A percentile compares a stretch with the other conserved stretches of the same genome.
Conservation (phyloP, 2,329 filamentous ascomycete genomes). For the Cytospora mali region DNA sequence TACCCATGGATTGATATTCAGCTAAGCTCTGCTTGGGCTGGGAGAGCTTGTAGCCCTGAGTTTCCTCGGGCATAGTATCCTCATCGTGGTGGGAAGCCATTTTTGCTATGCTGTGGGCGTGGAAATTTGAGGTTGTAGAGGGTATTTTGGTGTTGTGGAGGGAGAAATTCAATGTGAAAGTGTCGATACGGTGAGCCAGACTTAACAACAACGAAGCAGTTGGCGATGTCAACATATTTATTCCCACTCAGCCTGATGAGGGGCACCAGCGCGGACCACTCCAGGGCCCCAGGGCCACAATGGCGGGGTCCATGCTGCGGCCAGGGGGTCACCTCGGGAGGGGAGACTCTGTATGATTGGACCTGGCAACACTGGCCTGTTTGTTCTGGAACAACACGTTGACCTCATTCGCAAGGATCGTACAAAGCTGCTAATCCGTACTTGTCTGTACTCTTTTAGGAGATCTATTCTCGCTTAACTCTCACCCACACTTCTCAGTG, state of each 20-base stretch:
- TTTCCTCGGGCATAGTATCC: slow-evolving; percentile 83
- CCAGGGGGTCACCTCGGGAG: slow-evolving; percentile 5
- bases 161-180: background rate
- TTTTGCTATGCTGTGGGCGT: slow-evolving; percentile 38
- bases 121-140: background rate
- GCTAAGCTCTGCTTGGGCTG: slow-evolving; percentile 96
- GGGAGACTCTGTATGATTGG: slow-evolving; percentile 23
- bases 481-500: background rate
- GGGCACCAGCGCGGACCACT: slow-evolving; percentile 22
- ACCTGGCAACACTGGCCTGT: slow-evolving; percentile 16
- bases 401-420: background rate
- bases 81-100: slow-evolving; percentile 75
- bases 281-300: slow-evolving; percentile 1
- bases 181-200: slow-evolving; percentile 26
- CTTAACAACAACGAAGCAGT: slow-evolving; percentile 20
- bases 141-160: slow-evolving; percentile 2
- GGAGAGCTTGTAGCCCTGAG: slow-evolving; percentile 95
- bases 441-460: background rate
- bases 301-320: slow-evolving; percentile 2
- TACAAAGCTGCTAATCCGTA: background rate
- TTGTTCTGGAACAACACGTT: slow-evolving; percentile 22
- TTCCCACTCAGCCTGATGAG: slow-evolving; percentile 25
- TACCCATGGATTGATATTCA: slow-evolving; percentile 92
- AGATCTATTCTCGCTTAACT: background rate
- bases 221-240: slow-evolving; percentile 28